phyloP scores from a whole-genome alignment of 2,329 filamentous ascomycete genomes.

The Epichloe coenophiala region DNA sequence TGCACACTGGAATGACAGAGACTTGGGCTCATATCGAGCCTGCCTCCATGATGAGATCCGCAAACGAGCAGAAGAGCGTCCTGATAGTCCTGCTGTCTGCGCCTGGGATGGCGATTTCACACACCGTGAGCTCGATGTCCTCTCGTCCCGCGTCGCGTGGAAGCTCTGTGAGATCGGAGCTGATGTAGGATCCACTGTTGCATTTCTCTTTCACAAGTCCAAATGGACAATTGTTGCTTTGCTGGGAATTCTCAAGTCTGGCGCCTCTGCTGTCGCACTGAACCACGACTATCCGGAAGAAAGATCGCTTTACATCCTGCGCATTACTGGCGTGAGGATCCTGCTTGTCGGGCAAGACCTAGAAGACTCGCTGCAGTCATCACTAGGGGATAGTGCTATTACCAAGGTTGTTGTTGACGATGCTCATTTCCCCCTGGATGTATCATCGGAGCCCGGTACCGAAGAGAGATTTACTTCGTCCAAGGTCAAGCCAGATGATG shows the following conservation, averaged over 20 bases:
- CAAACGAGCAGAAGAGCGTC: neutral
- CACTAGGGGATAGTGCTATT: too few relatives aligned
- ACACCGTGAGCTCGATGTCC: slow-evolving; percentile 12
- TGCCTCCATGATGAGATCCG: too few relatives aligned
- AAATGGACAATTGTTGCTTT: slow-evolving; percentile 17
- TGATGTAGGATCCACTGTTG: slow-evolving; percentile 12
- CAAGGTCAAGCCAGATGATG: too few relatives aligned
- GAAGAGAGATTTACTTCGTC: too few relatives aligned
- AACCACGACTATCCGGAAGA: slow-evolving; percentile 6
- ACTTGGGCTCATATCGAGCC: too few relatives aligned
- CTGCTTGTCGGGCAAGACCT: too few relatives aligned
- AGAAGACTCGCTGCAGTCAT: too few relatives aligned
- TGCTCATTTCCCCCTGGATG: too few relatives aligned
- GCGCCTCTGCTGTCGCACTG: slow-evolving; percentile 20
- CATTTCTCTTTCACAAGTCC: slow-evolving; percentile 20
- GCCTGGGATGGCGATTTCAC: slow-evolving; percentile 20
- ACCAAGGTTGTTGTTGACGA: too few relatives aligned
- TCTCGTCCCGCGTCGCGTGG: slow-evolving; percentile 12
- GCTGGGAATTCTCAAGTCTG: slow-evolving; percentile 19
- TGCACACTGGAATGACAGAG: too few relatives aligned
- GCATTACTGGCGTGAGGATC: slow-evolving; percentile 4
- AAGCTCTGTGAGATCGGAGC: slow-evolving; percentile 12
- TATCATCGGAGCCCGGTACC: too few relatives aligned
- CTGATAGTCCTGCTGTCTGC: slow-evolving; percentile 14
- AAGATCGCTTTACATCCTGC: neutral